Evolutionary conservation across 805 yeast species (phyloP), one percentile per base, ranked within the genome.

Genomic region (Ogataea methanolica): DNA sequence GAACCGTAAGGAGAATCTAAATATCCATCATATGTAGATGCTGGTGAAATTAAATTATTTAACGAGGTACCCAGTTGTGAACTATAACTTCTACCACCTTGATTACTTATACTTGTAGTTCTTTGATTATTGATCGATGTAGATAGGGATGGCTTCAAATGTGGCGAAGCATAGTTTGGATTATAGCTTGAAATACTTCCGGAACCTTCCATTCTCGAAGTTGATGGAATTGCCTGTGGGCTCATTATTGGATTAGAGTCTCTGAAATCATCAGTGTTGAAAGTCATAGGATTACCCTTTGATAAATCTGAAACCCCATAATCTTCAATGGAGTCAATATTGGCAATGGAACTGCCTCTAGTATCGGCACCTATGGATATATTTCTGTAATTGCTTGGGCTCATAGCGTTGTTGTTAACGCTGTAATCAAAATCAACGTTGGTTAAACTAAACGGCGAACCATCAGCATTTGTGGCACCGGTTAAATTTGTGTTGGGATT

Each of bases 1-100:
- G 70, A 65, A 2, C 70, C 70, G 48, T 66, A 68, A 1, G 71
- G 67, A 14, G 71, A 66, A 34, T 65, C 69, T 12, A 61, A 55
- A 42, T 57, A 57, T 1, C 65, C 67, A 43, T 61, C 67, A 45
- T 63, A 65, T n/a, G 64, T 66, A 35, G 65, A 63, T 14, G 59
- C 59, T 2, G 72, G 71, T 3, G 72, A 67, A 6, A 65, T 51
- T 6, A 68, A 41, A 36, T 58, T 65, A 51, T 59, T 63, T 34
- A 67, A 48, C 0, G 68, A 62, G 1, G 64, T 58, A 1, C 65
- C 69, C 36, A 65, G 44, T 38, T 64, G 67, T 3, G 62, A 60
- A 2, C 65, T 56, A 42, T 61, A 62, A 44, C 63, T 58, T 44
- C 58, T 56, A 1, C 60, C 54, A 16, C 57, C 61, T 36, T 53